phyloP scores from a whole-genome alignment of 116 monocot species.

The Posidonia oceanica region DNA sequence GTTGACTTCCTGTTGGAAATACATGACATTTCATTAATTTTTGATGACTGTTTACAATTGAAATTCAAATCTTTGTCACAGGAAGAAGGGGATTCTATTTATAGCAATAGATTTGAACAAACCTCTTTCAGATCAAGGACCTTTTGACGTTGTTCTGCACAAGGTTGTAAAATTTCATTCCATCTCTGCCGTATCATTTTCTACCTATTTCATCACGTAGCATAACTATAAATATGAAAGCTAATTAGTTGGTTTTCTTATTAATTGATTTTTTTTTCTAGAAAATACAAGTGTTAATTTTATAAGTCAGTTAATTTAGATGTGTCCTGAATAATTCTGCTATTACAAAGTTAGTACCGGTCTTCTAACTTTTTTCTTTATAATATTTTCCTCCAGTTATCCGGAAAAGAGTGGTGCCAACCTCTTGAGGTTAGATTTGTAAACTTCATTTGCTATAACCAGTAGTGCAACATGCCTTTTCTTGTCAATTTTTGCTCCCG shows the following conservation, averaged over 20 bases:
- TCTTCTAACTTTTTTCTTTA: background rate
- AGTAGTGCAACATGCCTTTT: background rate
- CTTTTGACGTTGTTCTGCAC: conserved; percentile 88
- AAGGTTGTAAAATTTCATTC: conserved; percentile 42
- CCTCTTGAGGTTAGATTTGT: conserved; percentile 51
- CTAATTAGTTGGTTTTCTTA: background rate
- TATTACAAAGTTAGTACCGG: background rate
- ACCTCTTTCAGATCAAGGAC: conserved; percentile 86
- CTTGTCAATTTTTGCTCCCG: too few relatives aligned
- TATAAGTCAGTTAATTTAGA: background rate
- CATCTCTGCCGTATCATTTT: background rate
- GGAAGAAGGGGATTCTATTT: conserved; percentile 92
- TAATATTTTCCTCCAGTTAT: conserved; percentile 24
- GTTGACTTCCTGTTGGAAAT: background rate
- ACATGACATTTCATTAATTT: background rate
- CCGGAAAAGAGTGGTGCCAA: conserved; percentile 60
- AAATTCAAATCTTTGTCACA: conserved; percentile 24
- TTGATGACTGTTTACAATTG: background rate
- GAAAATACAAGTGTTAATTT: background rate
- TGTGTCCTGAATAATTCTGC: background rate
- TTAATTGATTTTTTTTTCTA: background rate
- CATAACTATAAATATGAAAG: too few relatives aligned
- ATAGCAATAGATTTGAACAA: conserved; percentile 69
- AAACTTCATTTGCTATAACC: background rate
- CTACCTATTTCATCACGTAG: background rate